Percentiles rank a stretch among this genome's conserved stretches.
Evolutionary conservation across 768 basidiomycete species (phyloP).

Genomic region (Crucibulum laeve): DNA sequence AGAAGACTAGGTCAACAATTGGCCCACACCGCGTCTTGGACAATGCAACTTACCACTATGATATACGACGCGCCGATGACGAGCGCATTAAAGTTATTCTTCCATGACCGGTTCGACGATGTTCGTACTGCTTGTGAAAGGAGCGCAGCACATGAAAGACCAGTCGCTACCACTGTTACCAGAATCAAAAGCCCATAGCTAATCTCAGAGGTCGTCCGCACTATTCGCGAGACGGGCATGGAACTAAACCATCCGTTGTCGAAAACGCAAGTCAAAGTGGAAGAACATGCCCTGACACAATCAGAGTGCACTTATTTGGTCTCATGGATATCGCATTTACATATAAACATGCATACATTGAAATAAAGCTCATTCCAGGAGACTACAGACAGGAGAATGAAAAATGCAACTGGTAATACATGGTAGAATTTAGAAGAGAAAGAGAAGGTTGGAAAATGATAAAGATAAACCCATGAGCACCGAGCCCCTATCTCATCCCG

Average conservation of each 20-base stretch:
- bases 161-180: slow-evolving; percentile 45
- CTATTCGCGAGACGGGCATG: slow-evolving; percentile 38
- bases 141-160: slow-evolving; percentile 60
- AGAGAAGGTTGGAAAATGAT: too few species aligned
- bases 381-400: too few species aligned
- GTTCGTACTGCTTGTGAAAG: slow-evolving; percentile 73
- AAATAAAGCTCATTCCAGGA: too few species aligned
- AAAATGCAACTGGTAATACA: too few species aligned
- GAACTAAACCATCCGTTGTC: slow-evolving; percentile 1
- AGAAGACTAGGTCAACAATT: not conserved
- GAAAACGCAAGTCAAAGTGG: too few species aligned
- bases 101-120: slow-evolving; percentile 48
- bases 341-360: too few species aligned
- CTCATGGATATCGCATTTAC: too few species aligned
- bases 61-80: slow-evolving; percentile 69
- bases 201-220: slow-evolving; percentile 47
- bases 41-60: slow-evolving; percentile 48
- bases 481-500: too few species aligned
- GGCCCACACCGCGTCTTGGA: not conserved
- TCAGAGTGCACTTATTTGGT: too few species aligned
- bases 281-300: too few species aligned
- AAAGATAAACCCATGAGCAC: too few species aligned
- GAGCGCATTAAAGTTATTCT: slow-evolving; percentile 61
- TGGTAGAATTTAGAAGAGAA: too few species aligned
- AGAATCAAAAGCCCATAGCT: slow-evolving; percentile 52